Conservation (phyloP, 768 basidiomycete genomes). For the Strobilomyces confusus region DNA sequence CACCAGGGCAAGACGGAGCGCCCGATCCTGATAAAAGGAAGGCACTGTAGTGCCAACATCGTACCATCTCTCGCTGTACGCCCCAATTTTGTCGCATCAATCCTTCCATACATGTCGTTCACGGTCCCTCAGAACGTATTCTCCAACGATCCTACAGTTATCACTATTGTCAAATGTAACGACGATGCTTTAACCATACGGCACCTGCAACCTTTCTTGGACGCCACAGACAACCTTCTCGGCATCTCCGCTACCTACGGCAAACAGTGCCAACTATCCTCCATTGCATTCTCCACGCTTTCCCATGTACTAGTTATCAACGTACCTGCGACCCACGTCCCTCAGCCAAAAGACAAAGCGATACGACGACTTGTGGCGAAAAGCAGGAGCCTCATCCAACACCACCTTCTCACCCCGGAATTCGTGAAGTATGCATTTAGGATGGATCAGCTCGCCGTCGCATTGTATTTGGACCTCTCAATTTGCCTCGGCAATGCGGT, state of each 20-base stretch:
- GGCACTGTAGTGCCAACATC: not conserved
- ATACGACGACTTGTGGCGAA: not conserved
- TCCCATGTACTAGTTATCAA: slow-evolving; percentile 36
- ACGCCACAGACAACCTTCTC: slow-evolving; percentile 22
- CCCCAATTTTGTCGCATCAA: not conserved
- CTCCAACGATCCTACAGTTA: slow-evolving; percentile 15
- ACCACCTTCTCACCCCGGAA: slow-evolving; percentile 24
- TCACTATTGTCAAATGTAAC: slow-evolving; percentile 28
- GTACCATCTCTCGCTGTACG: slow-evolving; percentile 1
- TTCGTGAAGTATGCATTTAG: slow-evolving; percentile 38
- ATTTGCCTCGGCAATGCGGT: slow-evolving; percentile 34
- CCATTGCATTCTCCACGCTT: slow-evolving; percentile 39
- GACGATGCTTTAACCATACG: slow-evolving; percentile 23
- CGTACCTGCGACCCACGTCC: slow-evolving; percentile 18
- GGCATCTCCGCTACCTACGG: slow-evolving; percentile 45
- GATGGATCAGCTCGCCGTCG: slow-evolving; percentile 43
- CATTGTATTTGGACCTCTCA: slow-evolving; percentile 38
- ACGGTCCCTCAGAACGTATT: slow-evolving; percentile 35
- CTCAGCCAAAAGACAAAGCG: not conserved
- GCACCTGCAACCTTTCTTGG: slow-evolving; percentile 29
- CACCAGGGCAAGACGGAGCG: not conserved
- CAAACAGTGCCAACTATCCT: slow-evolving; percentile 30
- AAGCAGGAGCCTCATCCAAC: slow-evolving; percentile 26
- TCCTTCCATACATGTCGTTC: slow-evolving; percentile 14
- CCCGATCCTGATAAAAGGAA: slow-evolving; percentile 5